Evolutionary conservation across 2,329 filamentous ascomycete genomes (phyloP).

Genomic region (Calycina herbarum): DNA sequence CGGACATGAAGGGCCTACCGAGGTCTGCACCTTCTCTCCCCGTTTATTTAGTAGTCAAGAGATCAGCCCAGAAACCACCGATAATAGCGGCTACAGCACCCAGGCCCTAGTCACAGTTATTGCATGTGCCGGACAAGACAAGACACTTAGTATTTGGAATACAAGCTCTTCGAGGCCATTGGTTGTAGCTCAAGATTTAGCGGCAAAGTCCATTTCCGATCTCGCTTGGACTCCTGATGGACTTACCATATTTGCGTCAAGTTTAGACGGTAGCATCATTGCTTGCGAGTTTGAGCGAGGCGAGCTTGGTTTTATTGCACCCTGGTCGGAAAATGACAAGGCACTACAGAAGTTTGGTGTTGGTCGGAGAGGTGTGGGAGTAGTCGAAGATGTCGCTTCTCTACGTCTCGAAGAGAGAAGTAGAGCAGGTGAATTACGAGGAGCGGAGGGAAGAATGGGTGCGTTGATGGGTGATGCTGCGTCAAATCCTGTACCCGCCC

Average conservation of each 20-base stretch:
- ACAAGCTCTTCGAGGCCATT: conserved; percentile 91
- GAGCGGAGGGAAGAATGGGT: conserved; percentile 93
- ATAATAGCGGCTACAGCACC: conserved; percentile 49
- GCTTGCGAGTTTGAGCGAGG: conserved; percentile 79
- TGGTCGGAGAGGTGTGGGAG: conserved; percentile 82
- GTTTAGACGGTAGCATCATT: conserved; percentile 86
- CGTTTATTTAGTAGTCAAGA: conserved; percentile 79
- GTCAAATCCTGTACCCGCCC: conserved; percentile 31
- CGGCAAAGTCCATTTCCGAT: conserved; percentile 90
- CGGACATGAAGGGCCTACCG: conserved; percentile 93
- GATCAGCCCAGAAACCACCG: conserved; percentile 47
- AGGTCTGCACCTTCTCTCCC: conserved; percentile 96
- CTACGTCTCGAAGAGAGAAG: conserved; percentile 85
- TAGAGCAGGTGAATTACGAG: conserved; percentile 85
- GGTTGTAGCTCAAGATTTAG: conserved; percentile 84
- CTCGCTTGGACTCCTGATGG: conserved; percentile 93
- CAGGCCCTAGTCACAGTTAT: conserved; percentile 79
- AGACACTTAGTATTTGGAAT: conserved; percentile 95
- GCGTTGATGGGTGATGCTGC: conserved; percentile 89
- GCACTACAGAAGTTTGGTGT: conserved; percentile 90
- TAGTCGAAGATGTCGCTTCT: conserved; percentile 89
- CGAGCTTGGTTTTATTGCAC: conserved; percentile 86
- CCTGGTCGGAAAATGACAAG: conserved; percentile 86
- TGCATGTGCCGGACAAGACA: conserved; percentile 94
- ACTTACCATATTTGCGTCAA: conserved; percentile 79